A percentile compares a stretch with the other conserved stretches of the same genome.
These are phyloP conservation scores for Cercospora zeae-maydis DNA, from an alignment of 2,329 filamentous ascomycete genomes.

Conservation along the genomic window DNA sequence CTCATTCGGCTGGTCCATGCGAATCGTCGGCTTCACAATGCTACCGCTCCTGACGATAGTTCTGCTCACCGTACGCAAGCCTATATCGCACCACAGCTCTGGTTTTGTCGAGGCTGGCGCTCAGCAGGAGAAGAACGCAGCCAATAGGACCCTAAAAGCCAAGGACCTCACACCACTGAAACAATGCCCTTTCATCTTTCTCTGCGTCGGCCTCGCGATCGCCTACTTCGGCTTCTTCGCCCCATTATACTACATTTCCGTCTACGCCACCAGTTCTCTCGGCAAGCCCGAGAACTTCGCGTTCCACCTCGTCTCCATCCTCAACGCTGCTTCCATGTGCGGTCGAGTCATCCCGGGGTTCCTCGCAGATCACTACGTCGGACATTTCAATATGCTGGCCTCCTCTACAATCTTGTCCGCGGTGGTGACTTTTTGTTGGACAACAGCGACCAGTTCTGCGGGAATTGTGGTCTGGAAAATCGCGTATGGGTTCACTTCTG, in stretches of 20 bases:
- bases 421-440: conserved; percentile 38
- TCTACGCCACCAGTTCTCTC: conserved; percentile 32
- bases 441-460: conserved; percentile 21
- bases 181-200: conserved; percentile 27
- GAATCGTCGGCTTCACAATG: conserved; percentile 52
- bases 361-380: conserved; percentile 39
- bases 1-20: conserved; percentile 54
- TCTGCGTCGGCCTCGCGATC: conserved; percentile 26
- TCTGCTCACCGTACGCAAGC: conserved; percentile 7
- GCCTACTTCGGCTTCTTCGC: conserved; percentile 35
- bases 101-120: neutral
- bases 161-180: conserved; percentile 22
- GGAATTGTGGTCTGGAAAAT: conserved; percentile 30
- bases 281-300: conserved; percentile 26
- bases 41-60: conserved; percentile 37
- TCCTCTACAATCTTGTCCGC: conserved; percentile 37
- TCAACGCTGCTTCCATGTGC: conserved; percentile 42
- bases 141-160: neutral
- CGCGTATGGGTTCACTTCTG: conserved; percentile 43
- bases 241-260: conserved; percentile 41
- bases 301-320: conserved; percentile 38
- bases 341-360: conserved; percentile 42
- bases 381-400: conserved; percentile 42
- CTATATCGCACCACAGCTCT: neutral
- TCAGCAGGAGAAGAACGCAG: neutral